phyloP scores from a whole-genome alignment of 2,329 filamentous ascomycete species.

The Venturia carpophila region DNA sequence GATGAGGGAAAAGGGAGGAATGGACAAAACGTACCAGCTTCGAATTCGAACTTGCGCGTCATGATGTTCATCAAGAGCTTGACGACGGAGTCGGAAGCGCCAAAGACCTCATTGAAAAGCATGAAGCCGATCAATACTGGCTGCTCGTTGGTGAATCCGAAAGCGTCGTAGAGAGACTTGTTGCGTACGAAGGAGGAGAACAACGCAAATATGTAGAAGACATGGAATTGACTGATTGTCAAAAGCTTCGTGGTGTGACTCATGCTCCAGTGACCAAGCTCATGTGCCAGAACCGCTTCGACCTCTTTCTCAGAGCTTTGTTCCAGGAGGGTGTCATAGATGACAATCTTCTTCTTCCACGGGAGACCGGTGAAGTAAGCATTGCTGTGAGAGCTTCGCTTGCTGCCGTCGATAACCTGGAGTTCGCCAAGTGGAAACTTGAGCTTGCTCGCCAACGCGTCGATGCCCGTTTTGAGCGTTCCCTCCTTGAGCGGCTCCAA shows the following conservation, averaged over 20 bases:
- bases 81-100: constrained; percentile 87
- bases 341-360: constrained; percentile 99
- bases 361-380: constrained; percentile 95
- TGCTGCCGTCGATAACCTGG: constrained; percentile 89
- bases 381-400: constrained; percentile 81
- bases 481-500: constrained; percentile 85
- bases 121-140: constrained; percentile 97
- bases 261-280: constrained; percentile 94
- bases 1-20: neutral
- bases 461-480: constrained; percentile 78
- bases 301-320: constrained; percentile 90
- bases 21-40: constrained; percentile 56
- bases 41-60: constrained; percentile 89
- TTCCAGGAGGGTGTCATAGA: constrained; percentile 95
- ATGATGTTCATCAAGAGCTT: constrained; percentile 95
- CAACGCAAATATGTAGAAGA: constrained; percentile 93
- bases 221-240: constrained; percentile 71
- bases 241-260: constrained; percentile 91
- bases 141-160: constrained; percentile 74
- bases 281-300: constrained; percentile 87
- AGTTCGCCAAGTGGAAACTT: constrained; percentile 89
- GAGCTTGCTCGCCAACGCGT: constrained; percentile 71
- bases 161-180: constrained; percentile 77
- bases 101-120: constrained; percentile 92
- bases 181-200: constrained; percentile 99